These are phyloP conservation scores for Abrus pulchellus DNA, from an alignment of 306 rosid genomes.

Conservation along the genomic window DNA sequence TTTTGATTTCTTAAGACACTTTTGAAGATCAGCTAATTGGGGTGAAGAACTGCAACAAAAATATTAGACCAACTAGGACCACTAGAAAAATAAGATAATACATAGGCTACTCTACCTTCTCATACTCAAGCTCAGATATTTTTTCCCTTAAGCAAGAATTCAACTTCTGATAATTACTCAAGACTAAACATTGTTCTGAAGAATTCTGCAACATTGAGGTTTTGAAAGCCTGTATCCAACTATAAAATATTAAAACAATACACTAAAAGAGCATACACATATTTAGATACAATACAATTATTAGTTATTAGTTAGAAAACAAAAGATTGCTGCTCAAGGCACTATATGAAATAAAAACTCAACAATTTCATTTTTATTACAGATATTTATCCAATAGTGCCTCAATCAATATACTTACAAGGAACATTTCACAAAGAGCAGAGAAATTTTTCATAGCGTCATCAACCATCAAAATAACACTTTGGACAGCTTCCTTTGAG, in stretches of 20 bases:
- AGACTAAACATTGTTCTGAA: slow-evolving; percentile 57
- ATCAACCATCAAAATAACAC: slow-evolving; percentile 63
- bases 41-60: slow-evolving; percentile 63
- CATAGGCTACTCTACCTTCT: slow-evolving; percentile 64
- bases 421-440: slow-evolving; percentile 59
- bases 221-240: slow-evolving; percentile 72
- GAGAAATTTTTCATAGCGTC: slow-evolving; percentile 69
- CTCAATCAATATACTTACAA: slow-evolving; percentile 63
- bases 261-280: slow-evolving; percentile 6
- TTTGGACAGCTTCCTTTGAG: slow-evolving; percentile 62
- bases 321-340: slow-evolving; percentile 29
- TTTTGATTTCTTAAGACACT: slow-evolving; percentile 64
- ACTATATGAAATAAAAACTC: slow-evolving; percentile 7
- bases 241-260: slow-evolving; percentile 28
- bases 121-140: slow-evolving; percentile 69
- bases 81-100: slow-evolving; percentile 27
- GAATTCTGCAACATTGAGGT: slow-evolving; percentile 52
- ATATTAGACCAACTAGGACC: slow-evolving; percentile 42
- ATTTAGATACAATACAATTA: slow-evolving; percentile 27
- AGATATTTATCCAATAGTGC: slow-evolving; percentile 26
- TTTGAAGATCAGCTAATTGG: slow-evolving; percentile 71
- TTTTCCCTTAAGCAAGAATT: slow-evolving; percentile 63
- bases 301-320: slow-evolving; percentile 19
- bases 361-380: slow-evolving; percentile 11
- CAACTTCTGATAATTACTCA: slow-evolving; percentile 60